Conservation (phyloP, 345 rosid genomes). For the Populus simonii region DNA sequence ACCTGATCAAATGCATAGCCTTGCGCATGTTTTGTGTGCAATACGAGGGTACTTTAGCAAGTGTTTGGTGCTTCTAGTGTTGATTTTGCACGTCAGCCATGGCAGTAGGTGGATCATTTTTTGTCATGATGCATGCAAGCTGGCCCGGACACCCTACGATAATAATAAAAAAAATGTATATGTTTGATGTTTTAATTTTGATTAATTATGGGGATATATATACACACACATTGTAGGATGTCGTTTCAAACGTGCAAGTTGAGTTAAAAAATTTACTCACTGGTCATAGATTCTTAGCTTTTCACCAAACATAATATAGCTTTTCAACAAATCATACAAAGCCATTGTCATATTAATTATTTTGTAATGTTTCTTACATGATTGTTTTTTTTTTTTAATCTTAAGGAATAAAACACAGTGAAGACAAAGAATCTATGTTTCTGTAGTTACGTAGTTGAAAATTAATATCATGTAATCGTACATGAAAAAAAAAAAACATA, state of each 20-base stretch:
- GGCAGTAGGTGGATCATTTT: conserved; percentile 8
- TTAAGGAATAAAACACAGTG: too few species aligned
- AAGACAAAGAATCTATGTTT: too few species aligned
- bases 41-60: not conserved
- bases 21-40: not conserved
- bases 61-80: not conserved
- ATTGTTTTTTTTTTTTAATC: too few species aligned
- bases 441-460: too few species aligned
- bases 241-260: not conserved
- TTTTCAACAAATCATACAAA: not conserved
- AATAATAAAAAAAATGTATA: too few species aligned
- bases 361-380: not conserved
- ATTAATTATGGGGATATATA: too few species aligned
- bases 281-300: not conserved
- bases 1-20: conserved; percentile 23
- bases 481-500: too few species aligned
- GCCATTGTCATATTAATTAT: not conserved
- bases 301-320: not conserved
- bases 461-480: too few species aligned
- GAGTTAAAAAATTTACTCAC: not conserved
- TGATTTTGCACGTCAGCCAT: conserved; percentile 10
- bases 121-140: too few species aligned
- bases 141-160: too few species aligned
- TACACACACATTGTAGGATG: too few species aligned
- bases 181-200: too few species aligned